These are phyloP conservation scores for Wickerhamiella azymoides DNA, from an alignment of 805 yeast species.

Conservation along the genomic window DNA sequence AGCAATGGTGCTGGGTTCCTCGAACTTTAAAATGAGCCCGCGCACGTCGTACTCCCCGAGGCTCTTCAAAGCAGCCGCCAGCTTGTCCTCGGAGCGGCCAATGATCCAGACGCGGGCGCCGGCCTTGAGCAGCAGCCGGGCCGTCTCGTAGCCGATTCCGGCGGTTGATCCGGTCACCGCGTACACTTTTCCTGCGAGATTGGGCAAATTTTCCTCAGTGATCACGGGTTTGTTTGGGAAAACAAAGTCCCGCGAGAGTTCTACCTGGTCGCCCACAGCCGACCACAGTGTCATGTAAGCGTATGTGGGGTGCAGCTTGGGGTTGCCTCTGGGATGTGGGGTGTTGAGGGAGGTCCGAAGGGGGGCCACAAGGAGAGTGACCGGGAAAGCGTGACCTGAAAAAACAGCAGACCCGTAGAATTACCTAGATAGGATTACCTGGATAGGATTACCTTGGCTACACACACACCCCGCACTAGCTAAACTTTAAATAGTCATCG, in stretches of 20 bases:
- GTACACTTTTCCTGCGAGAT: slow-evolving; percentile 25
- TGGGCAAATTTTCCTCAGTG: slow-evolving; percentile 20
- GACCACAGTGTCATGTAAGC: neutral
- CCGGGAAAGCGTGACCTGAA: too few species aligned
- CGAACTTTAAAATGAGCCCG: slow-evolving; percentile 16
- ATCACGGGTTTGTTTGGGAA: slow-evolving; percentile 3
- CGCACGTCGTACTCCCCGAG: slow-evolving; percentile 21
- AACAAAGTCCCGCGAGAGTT: slow-evolving; percentile 3
- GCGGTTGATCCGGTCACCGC: slow-evolving; percentile 20
- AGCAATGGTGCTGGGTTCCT: slow-evolving; percentile 31
- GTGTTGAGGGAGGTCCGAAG: too few species aligned
- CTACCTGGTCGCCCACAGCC: neutral
- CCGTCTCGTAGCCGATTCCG: slow-evolving; percentile 20
- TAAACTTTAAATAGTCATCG: slow-evolving; percentile 3
- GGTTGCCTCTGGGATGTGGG: neutral
- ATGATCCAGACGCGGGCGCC: slow-evolving; percentile 29
- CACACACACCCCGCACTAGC: neutral
- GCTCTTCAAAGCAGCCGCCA: slow-evolving; percentile 22
- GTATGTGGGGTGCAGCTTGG: neutral
- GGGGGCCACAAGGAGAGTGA: too few species aligned
- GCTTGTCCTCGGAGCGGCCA: slow-evolving; percentile 28
- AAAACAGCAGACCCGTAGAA: too few species aligned
- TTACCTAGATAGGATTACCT: too few species aligned
- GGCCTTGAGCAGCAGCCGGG: slow-evolving; percentile 16
- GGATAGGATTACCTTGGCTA: too few species aligned